Conservation (phyloP, 2,329 filamentous ascomycete genomes). For the Volutella citrinella region DNA sequence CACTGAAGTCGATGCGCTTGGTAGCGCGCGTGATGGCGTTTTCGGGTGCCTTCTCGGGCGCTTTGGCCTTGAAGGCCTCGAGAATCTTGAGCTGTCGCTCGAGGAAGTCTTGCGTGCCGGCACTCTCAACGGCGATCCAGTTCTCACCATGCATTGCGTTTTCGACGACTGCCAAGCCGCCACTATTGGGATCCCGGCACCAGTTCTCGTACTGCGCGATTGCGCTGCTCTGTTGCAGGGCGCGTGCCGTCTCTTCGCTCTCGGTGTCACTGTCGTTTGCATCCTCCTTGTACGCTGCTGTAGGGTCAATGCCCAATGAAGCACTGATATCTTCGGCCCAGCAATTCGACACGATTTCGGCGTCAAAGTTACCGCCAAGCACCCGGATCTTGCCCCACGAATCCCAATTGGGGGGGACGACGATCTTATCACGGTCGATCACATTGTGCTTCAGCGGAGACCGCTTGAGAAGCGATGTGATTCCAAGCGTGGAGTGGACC, state of each 20-base stretch:
- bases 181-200: slow-evolving; percentile 70
- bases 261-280: slow-evolving; percentile 22
- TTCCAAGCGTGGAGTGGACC: slow-evolving; percentile 80
- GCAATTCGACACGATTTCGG: slow-evolving; percentile 77
- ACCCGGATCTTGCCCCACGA: slow-evolving; percentile 97
- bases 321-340: slow-evolving; percentile 83
- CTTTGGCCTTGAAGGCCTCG: slow-evolving; percentile 60
- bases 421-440: slow-evolving; percentile 89
- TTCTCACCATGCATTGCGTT: slow-evolving; percentile 36
- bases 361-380: slow-evolving; percentile 85
- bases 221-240: slow-evolving; percentile 48
- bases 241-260: slow-evolving; percentile 19
- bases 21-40: slow-evolving; percentile 19
- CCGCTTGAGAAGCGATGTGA: slow-evolving; percentile 77
- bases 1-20: slow-evolving; percentile 31
- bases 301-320: slow-evolving; percentile 28
- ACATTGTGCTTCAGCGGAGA: slow-evolving; percentile 84
- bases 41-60: slow-evolving; percentile 41
- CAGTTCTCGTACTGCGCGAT: slow-evolving; percentile 75
- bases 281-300: slow-evolving; percentile 17
- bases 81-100: slow-evolving; percentile 71
- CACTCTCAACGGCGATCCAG: slow-evolving; percentile 33
- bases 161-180: slow-evolving; percentile 45
- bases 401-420: slow-evolving; percentile 96
- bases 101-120: slow-evolving; percentile 76